These are phyloP conservation scores for Fusarium nurragi DNA, from an alignment of 2,329 filamentous ascomycete species.

Conservation along the genomic window DNA sequence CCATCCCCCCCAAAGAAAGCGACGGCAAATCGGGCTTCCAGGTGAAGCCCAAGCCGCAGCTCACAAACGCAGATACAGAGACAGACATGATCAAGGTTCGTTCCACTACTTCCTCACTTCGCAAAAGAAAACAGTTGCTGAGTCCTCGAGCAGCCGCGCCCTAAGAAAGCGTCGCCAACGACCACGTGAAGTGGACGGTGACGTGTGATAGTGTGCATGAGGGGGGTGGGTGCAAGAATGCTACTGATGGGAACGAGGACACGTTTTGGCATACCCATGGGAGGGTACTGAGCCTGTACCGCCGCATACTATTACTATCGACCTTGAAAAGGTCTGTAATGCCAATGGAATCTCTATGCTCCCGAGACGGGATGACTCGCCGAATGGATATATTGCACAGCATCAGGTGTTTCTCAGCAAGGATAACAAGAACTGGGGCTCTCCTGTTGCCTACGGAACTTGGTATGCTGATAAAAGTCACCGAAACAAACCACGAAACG, in stretches of 20 bases:
- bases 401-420: constrained; percentile 18
- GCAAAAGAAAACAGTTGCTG: constrained; percentile 4
- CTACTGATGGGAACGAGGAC: constrained; percentile 8
- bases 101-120: neutral
- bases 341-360: constrained; percentile 28
- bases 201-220: constrained; percentile 19
- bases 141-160: constrained; percentile 25
- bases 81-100: constrained; percentile 5
- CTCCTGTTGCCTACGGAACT: constrained; percentile 22
- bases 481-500: constrained; percentile 63
- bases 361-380: constrained; percentile 21
- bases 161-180: constrained; percentile 2
- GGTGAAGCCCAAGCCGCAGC: constrained; percentile 3
- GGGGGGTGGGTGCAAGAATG: constrained; percentile 14
- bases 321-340: constrained; percentile 20
- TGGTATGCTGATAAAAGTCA: constrained; percentile 37
- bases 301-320: constrained; percentile 27
- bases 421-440: constrained; percentile 16
- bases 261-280: constrained; percentile 27
- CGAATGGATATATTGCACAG: constrained; percentile 13
- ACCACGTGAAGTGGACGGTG: constrained; percentile 18
- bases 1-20: neutral
- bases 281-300: constrained; percentile 6
- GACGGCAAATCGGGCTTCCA: neutral
- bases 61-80: neutral